Percentiles rank a stretch among this genome's conserved stretches.
These are phyloP conservation scores for Cyphellophora europaea DNA, from an alignment of 2,329 filamentous ascomycete genomes.

Conservation along the genomic window DNA sequence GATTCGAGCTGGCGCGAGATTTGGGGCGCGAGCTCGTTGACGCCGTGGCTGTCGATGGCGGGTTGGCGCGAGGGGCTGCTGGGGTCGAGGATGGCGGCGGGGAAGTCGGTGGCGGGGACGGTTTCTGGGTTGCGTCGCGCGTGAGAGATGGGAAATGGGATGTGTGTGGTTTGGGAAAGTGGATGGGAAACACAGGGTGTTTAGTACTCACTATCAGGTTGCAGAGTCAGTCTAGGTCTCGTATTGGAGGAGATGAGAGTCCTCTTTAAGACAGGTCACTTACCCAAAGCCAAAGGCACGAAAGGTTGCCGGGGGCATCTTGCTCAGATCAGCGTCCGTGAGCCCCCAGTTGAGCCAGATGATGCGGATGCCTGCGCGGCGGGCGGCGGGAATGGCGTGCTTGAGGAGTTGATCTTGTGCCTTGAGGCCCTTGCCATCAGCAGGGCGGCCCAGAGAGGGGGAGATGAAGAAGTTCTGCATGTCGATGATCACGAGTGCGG, in stretches of 20 bases:
- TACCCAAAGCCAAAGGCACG: slow-evolving; percentile 40
- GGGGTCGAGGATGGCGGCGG: too few relatives aligned
- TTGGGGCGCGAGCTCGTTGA: slow-evolving; percentile 16
- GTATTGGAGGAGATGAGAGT: too few relatives aligned
- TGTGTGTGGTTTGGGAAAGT: too few relatives aligned
- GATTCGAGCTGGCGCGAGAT: slow-evolving; percentile 10
- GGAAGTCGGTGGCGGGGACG: slow-evolving; percentile 18
- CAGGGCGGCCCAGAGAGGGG: slow-evolving; percentile 30
- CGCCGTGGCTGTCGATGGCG: slow-evolving; percentile 19
- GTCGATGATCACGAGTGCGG: slow-evolving; percentile 44
- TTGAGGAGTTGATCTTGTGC: slow-evolving; percentile 33
- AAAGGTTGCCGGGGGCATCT: slow-evolving; percentile 41
- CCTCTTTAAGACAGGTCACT: too few relatives aligned
- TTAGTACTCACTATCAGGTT: too few relatives aligned
- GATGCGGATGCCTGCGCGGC: slow-evolving; percentile 40
- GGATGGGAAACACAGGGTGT: too few relatives aligned
- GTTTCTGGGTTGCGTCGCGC: too few relatives aligned
- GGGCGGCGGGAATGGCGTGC: slow-evolving; percentile 37
- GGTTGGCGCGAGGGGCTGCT: slow-evolving; percentile 12
- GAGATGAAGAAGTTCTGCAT: slow-evolving; percentile 47
- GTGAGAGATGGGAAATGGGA: too few relatives aligned
- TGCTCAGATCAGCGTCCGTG: slow-evolving; percentile 39
- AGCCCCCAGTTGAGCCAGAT: slow-evolving; percentile 52
- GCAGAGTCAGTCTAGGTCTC: too few relatives aligned
- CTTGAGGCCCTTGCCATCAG: slow-evolving; percentile 32